Evolutionary conservation across 2,329 filamentous ascomycete species (phyloP).

Genomic region (Sarocladium strictum): DNA sequence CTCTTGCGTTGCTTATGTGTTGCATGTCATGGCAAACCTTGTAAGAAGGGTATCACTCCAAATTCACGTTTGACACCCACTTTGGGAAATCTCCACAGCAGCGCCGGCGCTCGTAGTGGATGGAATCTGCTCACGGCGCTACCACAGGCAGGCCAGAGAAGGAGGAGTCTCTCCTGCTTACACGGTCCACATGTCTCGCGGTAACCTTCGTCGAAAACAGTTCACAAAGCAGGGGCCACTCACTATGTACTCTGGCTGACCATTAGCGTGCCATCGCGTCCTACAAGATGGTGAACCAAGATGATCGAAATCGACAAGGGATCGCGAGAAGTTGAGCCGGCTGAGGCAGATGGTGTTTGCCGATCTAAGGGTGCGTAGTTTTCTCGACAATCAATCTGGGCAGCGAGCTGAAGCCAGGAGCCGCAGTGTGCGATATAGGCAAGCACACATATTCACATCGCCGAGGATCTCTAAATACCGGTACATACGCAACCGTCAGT

Average conservation of each 20-base stretch:
- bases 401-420: no score
- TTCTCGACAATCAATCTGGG: no score
- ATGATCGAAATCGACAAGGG: neutral
- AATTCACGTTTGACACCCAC: constrained; percentile 1
- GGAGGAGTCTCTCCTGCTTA: constrained; percentile 4
- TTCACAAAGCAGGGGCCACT: neutral
- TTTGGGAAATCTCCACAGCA: neutral
- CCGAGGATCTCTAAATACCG: no score
- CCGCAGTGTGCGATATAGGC: no score
- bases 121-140: neutral
- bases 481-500: no score
- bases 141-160: neutral
- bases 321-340: no score
- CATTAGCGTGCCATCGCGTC: neutral
- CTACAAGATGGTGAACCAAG: neutral
- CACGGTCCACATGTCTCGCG: constrained; percentile 1
- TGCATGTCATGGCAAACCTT: constrained; percentile 2
- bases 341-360: no score
- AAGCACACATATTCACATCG: no score
- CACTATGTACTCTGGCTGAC: neutral
- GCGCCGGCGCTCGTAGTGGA: neutral
- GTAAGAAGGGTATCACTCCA: neutral
- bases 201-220: neutral
- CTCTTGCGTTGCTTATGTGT: neutral
- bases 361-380: no score